These are phyloP conservation scores for Penicillium lividum DNA, from an alignment of 495 filamentous ascomycete genomes.

Conservation along the genomic window DNA sequence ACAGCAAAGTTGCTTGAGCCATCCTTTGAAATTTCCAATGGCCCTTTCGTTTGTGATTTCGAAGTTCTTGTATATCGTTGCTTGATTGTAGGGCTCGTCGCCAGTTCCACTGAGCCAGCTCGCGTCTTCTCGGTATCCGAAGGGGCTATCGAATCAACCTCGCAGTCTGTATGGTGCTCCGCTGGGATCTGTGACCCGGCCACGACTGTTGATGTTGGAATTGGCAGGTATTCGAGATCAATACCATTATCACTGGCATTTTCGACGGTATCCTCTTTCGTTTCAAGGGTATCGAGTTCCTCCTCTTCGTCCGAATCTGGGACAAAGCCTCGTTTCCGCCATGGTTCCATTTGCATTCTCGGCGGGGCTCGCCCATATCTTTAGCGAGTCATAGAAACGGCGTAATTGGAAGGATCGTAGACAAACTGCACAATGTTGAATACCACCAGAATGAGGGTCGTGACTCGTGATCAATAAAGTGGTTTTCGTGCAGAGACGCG, in stretches of 20 bases:
- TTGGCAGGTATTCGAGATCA: constrained; percentile 23
- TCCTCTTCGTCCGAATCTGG: constrained; percentile 64
- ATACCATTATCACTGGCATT: constrained; percentile 8
- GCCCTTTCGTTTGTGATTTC: neutral
- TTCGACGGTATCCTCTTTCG: constrained; percentile 17
- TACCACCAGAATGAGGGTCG: neutral
- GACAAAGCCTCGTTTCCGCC: constrained; percentile 63
- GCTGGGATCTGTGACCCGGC: neutral
- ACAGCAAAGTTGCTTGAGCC: neutral
- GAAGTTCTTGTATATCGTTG: neutral
- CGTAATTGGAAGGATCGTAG: neutral
- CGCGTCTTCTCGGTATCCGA: constrained; percentile 5
- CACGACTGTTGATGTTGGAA: constrained; percentile 7
- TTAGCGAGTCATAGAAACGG: constrained; percentile 32
- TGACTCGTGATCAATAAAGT: neutral
- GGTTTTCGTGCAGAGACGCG: constrained; percentile 30
- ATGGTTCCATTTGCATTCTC: constrained; percentile 58
- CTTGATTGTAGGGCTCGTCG: neutral
- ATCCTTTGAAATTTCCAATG: neutral
- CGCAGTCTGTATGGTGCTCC: neutral
- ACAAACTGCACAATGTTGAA: neutral
- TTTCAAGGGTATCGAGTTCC: constrained; percentile 41
- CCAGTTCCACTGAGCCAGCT: constrained; percentile 4
- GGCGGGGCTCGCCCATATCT: constrained; percentile 45
- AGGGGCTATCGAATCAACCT: constrained; percentile 4